phyloP scores from a whole-genome alignment of 805 yeast species.

The Pichia phayaonensis region DNA sequence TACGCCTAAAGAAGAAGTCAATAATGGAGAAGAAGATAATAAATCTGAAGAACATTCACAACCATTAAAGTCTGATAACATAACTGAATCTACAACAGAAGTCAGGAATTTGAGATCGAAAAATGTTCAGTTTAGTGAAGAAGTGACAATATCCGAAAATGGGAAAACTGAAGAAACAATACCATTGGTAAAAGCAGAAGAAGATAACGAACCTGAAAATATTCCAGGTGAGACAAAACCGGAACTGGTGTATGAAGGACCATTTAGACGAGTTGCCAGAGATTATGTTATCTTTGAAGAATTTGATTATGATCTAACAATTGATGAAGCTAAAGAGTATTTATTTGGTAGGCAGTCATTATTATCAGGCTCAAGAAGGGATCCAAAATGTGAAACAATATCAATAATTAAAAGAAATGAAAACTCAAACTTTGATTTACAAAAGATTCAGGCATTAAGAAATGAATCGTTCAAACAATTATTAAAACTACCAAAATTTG shows the following conservation, averaged over 20 bases:
- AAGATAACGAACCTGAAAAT: neutral
- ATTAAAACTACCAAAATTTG: conserved; percentile 52
- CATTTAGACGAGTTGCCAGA: conserved; percentile 51
- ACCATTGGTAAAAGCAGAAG: neutral
- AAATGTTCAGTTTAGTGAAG: neutral
- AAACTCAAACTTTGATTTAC: conserved; percentile 21
- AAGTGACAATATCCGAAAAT: neutral
- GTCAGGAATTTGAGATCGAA: neutral
- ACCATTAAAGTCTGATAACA: neutral
- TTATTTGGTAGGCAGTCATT: conserved; percentile 58
- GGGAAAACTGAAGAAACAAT: neutral
- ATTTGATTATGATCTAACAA: conserved; percentile 29
- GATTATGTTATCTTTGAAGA: conserved; percentile 49
- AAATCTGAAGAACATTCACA: neutral
- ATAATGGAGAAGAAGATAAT: neutral
- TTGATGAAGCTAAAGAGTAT: conserved; percentile 28
- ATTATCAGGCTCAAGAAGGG: conserved; percentile 44
- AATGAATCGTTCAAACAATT: conserved; percentile 34
- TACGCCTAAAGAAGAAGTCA: neutral
- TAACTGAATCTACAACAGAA: neutral
- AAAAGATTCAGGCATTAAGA: conserved; percentile 20
- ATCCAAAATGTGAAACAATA: conserved; percentile 43
- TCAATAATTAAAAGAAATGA: conserved; percentile 23
- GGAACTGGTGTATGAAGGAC: conserved; percentile 49
- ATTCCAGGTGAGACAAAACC: neutral